Evolutionary conservation across 73 alveolate genomes (phyloP), one percentile per base, ranked within the genome.

Genomic region (Paramecium tetraurelia): DNA sequence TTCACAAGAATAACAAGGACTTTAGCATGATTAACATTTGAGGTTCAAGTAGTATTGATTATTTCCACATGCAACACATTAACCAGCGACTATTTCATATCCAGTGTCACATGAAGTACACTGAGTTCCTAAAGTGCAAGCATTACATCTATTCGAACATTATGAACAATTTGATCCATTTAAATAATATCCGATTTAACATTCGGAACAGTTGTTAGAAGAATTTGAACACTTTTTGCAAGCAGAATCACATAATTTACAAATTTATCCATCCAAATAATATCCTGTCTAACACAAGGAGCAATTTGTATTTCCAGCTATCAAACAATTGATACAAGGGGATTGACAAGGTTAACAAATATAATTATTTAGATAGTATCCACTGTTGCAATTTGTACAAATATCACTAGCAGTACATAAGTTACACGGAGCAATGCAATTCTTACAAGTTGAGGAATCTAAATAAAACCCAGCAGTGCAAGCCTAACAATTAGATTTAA

Each of bases 361-460:
- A 68, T 27, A 1, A 8, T 33, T 33, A 4, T 68, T 2, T 14
- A 68, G 27, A 68, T 11, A 68, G 10, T 27, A 31, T 5, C 84
- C 84, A 8, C 22, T 31, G 11, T 41, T 35, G 21, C 93, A 86
- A 27, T 88, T n/a, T 5, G 48, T 7, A 21, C 93, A 86, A 0
- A 38, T 35, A 63, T 24, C 20, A 5, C 69, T 58, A 0, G 44
- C 10, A 31, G 36, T 44, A 20, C 93, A 86, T 10, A 89, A 72
- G 1, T 38, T 29, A 4, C 93, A 86, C 4, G 93, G 93, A 86
- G 57, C 58, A 18, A 21, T 7, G n/a, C 93, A 86, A n/a, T 35
- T 59, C 63, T 36, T 36, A 36, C 93, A 86, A 7, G 53, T 35
- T 4, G 84, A 20, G 3, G 53, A 50, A 14, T 86, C 85, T n/a